Base-by-base conservation (phyloP, 2,329 filamentous ascomycete genomes). In the Arthrobotrys megalospora region DNA sequence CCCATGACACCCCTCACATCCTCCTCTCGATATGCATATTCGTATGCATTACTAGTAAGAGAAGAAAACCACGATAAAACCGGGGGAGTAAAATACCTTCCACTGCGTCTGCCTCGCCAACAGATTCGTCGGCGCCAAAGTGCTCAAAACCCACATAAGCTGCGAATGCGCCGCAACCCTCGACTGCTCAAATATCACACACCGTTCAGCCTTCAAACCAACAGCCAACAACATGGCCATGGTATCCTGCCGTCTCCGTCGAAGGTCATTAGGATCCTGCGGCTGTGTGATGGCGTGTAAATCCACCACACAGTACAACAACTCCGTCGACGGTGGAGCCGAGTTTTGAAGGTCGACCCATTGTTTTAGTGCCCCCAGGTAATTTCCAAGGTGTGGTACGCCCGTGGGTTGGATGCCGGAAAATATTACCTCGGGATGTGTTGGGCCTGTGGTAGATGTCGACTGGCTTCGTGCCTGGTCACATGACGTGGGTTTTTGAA, bases 81-180 rank as follows among this genome's bases (percentile, higher is more conserved):
- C 8, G 16, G 34, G 24, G 32, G 16, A 45, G 47, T 60, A 16
- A 76, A 83, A 80, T 83, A 93, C 93, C 90, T 99, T 99, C 94
- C 96, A 99, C 85, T 98, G 96, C 32, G 96, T 98, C 96, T 99
- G 99, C n/a, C 96, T 88, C 8, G 92, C 92, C n/a, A 99, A 86
- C 85, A 97, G 97, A 45, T 96, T 96, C 84, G 96, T 94, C 4
- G 93, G 95, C 24, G 96, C 93, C 65, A 92, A 92, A 81, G 94
- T 97, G 83, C 93, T 95, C 79, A 99, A 86, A 82, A 98, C 94
- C 96, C 96, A 99, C 92, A 97, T 97, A 80, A 99, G 88, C 84
- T 98, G 94, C 3, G 92, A 86, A 85, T 98, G 96, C 55, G 91
- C 90, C 16, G 90, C 6, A 12, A 80, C 80, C 34, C 71, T 79